A percentile compares a stretch with the other conserved stretches of the same genome.
Conservation (phyloP, 495 filamentous ascomycete genomes). For the Neurospora discreta region DNA sequence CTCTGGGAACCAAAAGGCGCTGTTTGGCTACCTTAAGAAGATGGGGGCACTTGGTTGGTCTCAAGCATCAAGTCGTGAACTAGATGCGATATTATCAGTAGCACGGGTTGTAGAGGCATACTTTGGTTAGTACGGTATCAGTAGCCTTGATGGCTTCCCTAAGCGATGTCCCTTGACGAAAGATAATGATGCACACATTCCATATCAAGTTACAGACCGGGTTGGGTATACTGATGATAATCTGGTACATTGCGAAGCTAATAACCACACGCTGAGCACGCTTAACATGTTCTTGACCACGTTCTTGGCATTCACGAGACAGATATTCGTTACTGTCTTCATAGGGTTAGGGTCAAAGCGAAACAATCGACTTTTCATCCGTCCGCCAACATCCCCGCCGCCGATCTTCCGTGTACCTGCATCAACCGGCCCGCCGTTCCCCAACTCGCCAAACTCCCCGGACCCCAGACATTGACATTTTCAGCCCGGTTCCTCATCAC, state of each 20-base stretch:
- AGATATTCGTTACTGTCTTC: not conserved
- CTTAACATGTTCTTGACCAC: not conserved
- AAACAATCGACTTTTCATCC: not conserved
- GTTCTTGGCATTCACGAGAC: not conserved
- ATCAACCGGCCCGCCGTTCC: not conserved
- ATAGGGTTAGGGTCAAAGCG: not conserved
- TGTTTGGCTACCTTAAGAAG: not conserved
- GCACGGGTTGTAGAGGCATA: rapidly evolving
- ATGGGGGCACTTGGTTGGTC: not conserved
- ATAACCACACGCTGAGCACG: not conserved
- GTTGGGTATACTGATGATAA: not conserved
- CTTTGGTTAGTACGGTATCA: not conserved
- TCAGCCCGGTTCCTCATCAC: not conserved
- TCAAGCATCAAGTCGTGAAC: not conserved
- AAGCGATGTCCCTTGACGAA: not conserved
- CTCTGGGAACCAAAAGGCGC: not conserved
- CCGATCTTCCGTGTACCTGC: not conserved
- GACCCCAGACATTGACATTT: not conserved
- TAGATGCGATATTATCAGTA: not conserved
- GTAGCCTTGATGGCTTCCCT: not conserved
- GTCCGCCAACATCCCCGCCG: not conserved
- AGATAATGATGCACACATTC: not conserved
- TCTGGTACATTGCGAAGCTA: not conserved
- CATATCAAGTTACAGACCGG: not conserved
- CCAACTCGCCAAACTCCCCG: not conserved